Evolutionary conservation across 2,329 filamentous ascomycete genomes (phyloP), one percentile per base, ranked within the genome.

Genomic region (Ophiostoma piceae): DNA sequence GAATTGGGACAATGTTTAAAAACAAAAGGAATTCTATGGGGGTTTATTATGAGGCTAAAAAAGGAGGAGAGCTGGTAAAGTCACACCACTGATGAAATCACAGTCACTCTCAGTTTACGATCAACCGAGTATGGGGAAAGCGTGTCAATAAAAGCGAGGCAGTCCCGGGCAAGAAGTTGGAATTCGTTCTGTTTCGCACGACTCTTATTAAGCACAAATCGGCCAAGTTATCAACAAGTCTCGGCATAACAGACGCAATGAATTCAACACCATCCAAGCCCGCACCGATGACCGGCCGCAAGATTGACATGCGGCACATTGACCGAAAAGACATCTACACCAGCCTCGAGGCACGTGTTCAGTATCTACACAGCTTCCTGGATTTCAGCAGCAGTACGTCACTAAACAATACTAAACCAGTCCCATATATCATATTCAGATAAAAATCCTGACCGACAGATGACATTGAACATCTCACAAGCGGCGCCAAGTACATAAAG

Each of bases 401-500:
- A 5, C n/a, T 6, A n/a, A 65, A 22, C 32, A 37, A n/a, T 8
- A 8, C 35, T 22, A 6, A 29, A 62, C 32, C 9, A 41, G 12
- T 41, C 3, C 12, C n/a, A 19, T 6, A 19, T 4, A 19, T 1
- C 5, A 39, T n/a, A 22, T 3, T 9, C 29, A 12, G 2, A 19
- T 8, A 29, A 29, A 29, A 26, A 26, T 14, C 19, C 32, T 51
- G 22, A 60, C 22, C 41, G 19, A 39, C 71, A 91, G 90, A 84
- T 72, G 90, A 93, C 76, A 87, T 92, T 70, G 88, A 90, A 73
- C 90, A 90, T 54, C 84, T 94, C 51, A 83, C 86, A 16, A 82
- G 83, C 2, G 90, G 90, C 72, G 83, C 87, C 71, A 92, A 92
- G 78, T 92, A 92, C 79, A 89, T 93, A 80, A 90, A 90, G 75